Base-by-base conservation (phyloP, 1,284 basidiomycete genomes). In the Apiotrichum gamsii region DNA sequence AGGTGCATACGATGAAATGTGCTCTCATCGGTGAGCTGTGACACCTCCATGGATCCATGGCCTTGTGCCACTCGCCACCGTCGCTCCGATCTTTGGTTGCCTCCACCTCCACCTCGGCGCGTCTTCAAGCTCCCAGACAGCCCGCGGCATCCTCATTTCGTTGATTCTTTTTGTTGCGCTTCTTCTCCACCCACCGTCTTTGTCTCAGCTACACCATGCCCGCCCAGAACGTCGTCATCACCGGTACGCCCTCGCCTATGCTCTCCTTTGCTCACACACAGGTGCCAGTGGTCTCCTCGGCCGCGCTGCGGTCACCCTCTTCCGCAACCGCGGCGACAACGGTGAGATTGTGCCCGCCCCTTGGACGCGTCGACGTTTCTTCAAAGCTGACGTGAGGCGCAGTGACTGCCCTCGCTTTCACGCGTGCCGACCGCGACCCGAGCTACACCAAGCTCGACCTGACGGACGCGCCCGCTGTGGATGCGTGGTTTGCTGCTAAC, bases 201-300 rank as follows among this genome's bases (percentile, higher is more conserved):
- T n/a, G n/a, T n/a, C n/a, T n/a, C n/a, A n/a, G n/a, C n/a, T n/a
- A 14, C 5, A 20, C 8, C 5, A 25, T 25, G 23, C 15, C 15
- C 13, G 16, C 16, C 35, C 62, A 60, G 45, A 51, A 42, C 5
- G 60, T 60, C 23, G 57, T 57, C 8, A 48, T 64, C 29, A 64
- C 62, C 4, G 62, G 61, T 63, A 30, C 5, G 58, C n/a, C 6
- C 1, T 0, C 8, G 5, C 3, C 4, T 20, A 5, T 5, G 5
- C 23, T n/a, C 8, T 16, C 5, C 13, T 13, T 13, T 16, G 10
- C 51, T 52, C 40, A 49, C 43, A 6, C 25, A 4, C 64, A 61
- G 75, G 76, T 18, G 75, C 75, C n/a, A 74, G 72, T n/a, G 76
- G 76, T 20, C 65, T 77, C 20, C 69, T 77, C 16, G 76, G 76